Conservation (phyloP, 805 yeast genomes). For the Gaillardinia entomophila region DNA sequence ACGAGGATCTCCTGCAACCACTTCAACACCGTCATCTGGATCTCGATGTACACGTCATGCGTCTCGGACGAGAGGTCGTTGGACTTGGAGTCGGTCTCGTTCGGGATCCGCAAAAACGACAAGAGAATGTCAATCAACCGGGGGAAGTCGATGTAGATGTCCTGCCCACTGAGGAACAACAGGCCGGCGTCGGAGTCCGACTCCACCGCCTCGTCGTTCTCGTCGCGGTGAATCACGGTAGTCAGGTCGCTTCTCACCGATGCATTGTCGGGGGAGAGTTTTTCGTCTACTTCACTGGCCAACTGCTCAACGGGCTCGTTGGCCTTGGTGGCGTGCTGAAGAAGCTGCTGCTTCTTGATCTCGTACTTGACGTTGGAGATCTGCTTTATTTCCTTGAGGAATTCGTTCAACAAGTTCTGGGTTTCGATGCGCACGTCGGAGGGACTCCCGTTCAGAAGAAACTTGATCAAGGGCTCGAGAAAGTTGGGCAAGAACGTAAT, state of each 20-base stretch:
- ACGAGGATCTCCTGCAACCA: constrained; percentile 77
- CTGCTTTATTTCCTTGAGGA: constrained; percentile 74
- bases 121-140: constrained; percentile 76
- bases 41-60: constrained; percentile 44
- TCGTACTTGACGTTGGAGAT: constrained; percentile 63
- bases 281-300: background rate
- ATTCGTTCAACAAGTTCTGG: constrained; percentile 64
- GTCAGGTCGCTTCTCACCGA: background rate
- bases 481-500: constrained; percentile 86
- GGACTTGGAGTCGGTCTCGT: constrained; percentile 17
- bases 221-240: background rate
- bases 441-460: constrained; percentile 70
- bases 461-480: constrained; percentile 74
- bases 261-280: background rate
- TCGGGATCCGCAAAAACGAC: constrained; percentile 71
- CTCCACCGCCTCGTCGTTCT: constrained; percentile 10
- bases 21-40: constrained; percentile 69
- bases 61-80: constrained; percentile 28
- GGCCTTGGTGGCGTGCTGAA: constrained; percentile 7
- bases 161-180: constrained; percentile 49
- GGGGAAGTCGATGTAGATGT: constrained; percentile 72
- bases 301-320: background rate
- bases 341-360: constrained; percentile 27
- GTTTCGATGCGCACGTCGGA: constrained; percentile 86
- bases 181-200: constrained; percentile 17